Evolutionary conservation across 1,139 yeast species (phyloP), one percentile per base, ranked within the genome.

Genomic region (Pichia sp.): DNA sequence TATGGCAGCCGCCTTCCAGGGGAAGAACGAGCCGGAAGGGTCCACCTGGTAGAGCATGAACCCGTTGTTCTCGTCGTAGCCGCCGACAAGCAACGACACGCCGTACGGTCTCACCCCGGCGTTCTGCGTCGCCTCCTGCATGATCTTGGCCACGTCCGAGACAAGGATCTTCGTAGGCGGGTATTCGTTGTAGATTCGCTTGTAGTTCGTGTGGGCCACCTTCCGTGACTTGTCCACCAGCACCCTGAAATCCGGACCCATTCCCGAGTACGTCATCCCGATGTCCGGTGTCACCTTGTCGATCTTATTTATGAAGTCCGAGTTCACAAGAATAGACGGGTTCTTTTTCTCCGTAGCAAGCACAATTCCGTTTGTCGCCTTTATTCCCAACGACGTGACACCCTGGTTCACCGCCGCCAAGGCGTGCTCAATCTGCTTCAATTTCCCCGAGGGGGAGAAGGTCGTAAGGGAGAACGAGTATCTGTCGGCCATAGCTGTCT

Each of bases 1-100:
- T 65, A 95, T 93, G 32, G 99, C 98, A 4, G 99, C 93, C 32
- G 99, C 99, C 73, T 93, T 93, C 99, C 99, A 95, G n/a, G 99
- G 98, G 80, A 90, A 95, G 71, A 87, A 95, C 54, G 97, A 85
- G 13, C 99, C 99, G 5, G 96, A 87, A 5, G 99, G 99, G 74
- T 95, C 99, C 50, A 95, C 96, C 72, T 95, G 99, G 71, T 93
- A 95, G 60, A 95, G 78, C 67, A 89, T 90, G 72, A 82, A 90
- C 58, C 82, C 90, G 73, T 72, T 86, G 68, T 79, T 76, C 47
- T 87, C 90, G 69, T 95, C 99, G 70, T 89, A 82, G 31, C 99
- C 99, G 8, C 98, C 99, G 41, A 93, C 92, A 56, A 95, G 76
- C 59, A 95, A 77, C 8, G 97, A 90, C 16, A 95, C 98, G 55